These are phyloP conservation scores for Boechera divaricarpa DNA, from an alignment of 345 rosid species.

Conservation along the genomic window DNA sequence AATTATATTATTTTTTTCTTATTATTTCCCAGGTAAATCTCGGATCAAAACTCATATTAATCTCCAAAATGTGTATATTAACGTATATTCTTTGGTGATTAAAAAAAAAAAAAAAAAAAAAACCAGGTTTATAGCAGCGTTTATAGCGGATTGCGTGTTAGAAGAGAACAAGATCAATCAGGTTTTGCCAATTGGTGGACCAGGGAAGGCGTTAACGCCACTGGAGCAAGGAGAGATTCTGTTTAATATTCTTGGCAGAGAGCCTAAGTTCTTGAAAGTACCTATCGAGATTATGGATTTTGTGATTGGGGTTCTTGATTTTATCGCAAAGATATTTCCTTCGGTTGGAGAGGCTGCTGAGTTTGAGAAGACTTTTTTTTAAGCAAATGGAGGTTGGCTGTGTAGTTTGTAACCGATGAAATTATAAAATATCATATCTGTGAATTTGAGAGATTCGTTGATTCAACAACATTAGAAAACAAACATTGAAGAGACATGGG, in stretches of 20 bases:
- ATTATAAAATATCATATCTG: slow-evolving; percentile 5
- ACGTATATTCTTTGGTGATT: background rate
- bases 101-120: no score
- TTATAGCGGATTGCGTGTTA: slow-evolving; percentile 79
- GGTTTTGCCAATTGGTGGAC: slow-evolving; percentile 95
- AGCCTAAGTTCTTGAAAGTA: slow-evolving; percentile 89
- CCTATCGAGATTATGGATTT: slow-evolving; percentile 96
- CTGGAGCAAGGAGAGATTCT: slow-evolving; percentile 89
- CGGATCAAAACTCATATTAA: background rate
- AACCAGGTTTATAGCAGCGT: slow-evolving; percentile 56
- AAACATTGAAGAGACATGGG: background rate
- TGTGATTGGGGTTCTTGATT: slow-evolving; percentile 71
- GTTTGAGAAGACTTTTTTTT: slow-evolving; percentile 74
- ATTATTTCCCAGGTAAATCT: background rate
- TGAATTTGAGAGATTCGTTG: slow-evolving; percentile 30
- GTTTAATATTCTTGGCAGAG: slow-evolving; percentile 72
- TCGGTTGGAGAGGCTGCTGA: slow-evolving; percentile 87
- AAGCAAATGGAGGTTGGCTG: slow-evolving; percentile 3
- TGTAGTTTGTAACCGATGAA: slow-evolving; percentile 19
- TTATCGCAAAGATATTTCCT: slow-evolving; percentile 74
- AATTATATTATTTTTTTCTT: background rate
- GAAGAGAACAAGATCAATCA: no score
- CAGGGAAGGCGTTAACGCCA: slow-evolving; percentile 89
- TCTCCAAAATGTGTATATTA: background rate
- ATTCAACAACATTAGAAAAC: background rate